A percentile compares a stretch with the other conserved stretches of the same genome.
Evolutionary conservation across 192 early-diverging fungal genomes (phyloP).

Genomic region (Dimargaris cristalligena): DNA sequence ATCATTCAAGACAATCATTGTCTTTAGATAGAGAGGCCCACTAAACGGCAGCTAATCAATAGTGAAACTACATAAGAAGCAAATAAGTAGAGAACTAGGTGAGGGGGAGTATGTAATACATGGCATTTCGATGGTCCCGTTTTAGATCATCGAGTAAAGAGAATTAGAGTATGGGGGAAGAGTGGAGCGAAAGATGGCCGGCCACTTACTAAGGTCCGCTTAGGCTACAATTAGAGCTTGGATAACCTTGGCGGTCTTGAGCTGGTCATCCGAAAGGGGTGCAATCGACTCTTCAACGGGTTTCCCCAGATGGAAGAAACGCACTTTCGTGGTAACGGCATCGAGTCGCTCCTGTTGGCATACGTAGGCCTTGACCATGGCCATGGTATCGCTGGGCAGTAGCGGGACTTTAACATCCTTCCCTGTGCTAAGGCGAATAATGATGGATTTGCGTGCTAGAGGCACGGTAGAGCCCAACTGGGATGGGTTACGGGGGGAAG

Average conservation of each 20-base stretch:
- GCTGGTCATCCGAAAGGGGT: background rate
- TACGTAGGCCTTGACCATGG: background rate
- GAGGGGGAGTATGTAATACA: no score
- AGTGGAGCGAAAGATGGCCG: no score
- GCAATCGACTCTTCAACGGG: background rate
- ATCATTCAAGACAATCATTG: no score
- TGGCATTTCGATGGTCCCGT: no score
- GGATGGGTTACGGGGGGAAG: background rate
- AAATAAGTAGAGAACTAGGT: no score
- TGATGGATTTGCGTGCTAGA: background rate
- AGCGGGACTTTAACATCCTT: background rate
- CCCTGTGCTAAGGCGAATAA: background rate
- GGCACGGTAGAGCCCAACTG: background rate
- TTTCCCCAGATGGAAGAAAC: conserved; percentile 8
- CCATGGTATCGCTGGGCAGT: background rate
- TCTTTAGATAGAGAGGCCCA: no score
- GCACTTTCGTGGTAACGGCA: background rate
- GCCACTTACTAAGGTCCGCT: no score
- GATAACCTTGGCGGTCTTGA: background rate
- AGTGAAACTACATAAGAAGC: no score
- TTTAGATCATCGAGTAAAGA: no score
- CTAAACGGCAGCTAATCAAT: no score
- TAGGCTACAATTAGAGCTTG: conserved; percentile 11
- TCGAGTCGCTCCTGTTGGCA: background rate
- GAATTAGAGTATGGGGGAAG: no score